A percentile compares a stretch with the other conserved stretches of the same genome.
phyloP scores from a whole-genome alignment of 805 yeast species.

The Candida ortonii region DNA sequence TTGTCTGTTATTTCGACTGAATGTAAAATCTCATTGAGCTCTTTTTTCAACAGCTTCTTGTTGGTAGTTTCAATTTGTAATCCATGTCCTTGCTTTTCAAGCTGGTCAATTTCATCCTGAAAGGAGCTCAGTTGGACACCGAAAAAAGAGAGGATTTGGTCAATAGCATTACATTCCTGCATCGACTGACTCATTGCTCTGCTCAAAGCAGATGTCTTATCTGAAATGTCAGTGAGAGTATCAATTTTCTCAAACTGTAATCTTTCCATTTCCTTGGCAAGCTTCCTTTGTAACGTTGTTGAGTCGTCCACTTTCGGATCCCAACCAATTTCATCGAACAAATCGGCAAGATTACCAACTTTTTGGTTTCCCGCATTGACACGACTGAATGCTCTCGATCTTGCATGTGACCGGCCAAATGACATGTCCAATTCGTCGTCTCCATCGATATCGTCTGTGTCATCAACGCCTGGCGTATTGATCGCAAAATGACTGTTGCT shows the following conservation, averaged over 20 bases:
- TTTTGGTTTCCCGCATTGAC: slow-evolving; percentile 21
- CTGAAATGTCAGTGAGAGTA: slow-evolving; percentile 42
- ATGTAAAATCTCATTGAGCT: slow-evolving; percentile 62
- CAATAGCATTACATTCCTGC: slow-evolving; percentile 53
- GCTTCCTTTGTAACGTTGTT: slow-evolving; percentile 51
- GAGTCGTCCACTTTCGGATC: slow-evolving; percentile 58
- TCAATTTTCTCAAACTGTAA: slow-evolving; percentile 63
- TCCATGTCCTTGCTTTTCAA: slow-evolving; percentile 77
- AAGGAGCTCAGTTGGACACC: slow-evolving; percentile 62
- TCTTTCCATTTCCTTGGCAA: slow-evolving; percentile 56
- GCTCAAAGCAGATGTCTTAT: slow-evolving; percentile 41
- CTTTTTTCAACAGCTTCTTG: slow-evolving; percentile 70
- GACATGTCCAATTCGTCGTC: too few species aligned
- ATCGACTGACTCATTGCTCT: slow-evolving; percentile 42
- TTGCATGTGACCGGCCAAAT: slow-evolving; percentile 19
- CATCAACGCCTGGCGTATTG: too few species aligned
- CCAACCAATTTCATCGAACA: slow-evolving; percentile 80
- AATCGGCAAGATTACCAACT: slow-evolving; percentile 49
- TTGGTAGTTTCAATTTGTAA: slow-evolving; percentile 80
- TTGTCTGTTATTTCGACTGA: slow-evolving; percentile 65
- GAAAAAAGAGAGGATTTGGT: slow-evolving; percentile 52
- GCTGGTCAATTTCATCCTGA: slow-evolving; percentile 62
- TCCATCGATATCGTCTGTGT: too few species aligned
- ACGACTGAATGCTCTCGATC: slow-evolving; percentile 33
- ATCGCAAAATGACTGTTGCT: too few species aligned